Conservation (phyloP, 139 green algal genomes). For the Micractinium sp. region DNA sequence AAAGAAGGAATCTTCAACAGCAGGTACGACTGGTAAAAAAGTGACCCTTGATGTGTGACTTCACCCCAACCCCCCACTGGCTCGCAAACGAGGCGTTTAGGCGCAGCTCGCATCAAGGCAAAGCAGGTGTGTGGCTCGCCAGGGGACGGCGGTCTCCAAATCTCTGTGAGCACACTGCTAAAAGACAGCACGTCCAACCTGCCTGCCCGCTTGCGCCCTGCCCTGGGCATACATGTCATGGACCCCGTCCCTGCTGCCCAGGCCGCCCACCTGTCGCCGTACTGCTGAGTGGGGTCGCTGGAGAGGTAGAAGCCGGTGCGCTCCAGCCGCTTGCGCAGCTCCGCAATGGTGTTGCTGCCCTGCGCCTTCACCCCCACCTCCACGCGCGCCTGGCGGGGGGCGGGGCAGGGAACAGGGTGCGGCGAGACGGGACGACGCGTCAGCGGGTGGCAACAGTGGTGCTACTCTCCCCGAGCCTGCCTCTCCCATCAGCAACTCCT, state of each 20-base stretch:
- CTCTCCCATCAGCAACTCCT: too few relatives aligned
- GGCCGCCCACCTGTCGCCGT: conserved; percentile 34
- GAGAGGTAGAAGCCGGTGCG: conserved; percentile 44
- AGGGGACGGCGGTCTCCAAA: too few relatives aligned
- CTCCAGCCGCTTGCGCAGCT: conserved; percentile 30
- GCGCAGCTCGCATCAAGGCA: neutral
- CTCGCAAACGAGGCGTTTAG: neutral
- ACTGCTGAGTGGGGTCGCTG: neutral
- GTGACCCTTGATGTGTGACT: too few relatives aligned
- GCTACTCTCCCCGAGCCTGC: too few relatives aligned
- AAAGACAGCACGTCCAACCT: too few relatives aligned
- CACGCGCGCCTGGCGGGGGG: conserved; percentile 17
- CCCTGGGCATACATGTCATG: too few relatives aligned
- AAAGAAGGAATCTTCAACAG: too few relatives aligned
- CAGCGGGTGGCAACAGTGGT: neutral
- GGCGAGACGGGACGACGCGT: neutral
- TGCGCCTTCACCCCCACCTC: conserved; percentile 38
- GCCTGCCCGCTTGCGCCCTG: too few relatives aligned
- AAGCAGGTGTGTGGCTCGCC: too few relatives aligned
- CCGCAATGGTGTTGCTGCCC: conserved; percentile 28
- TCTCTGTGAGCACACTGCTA: too few relatives aligned
- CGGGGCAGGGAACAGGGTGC: neutral
- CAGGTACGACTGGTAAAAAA: too few relatives aligned
- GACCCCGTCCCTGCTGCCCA: neutral
- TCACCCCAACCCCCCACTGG: too few relatives aligned